Percentiles rank a stretch among this genome's conserved stretches.
Conservation (phyloP, 2,329 filamentous ascomycete genomes). For the Decorospora gaudefroyi region DNA sequence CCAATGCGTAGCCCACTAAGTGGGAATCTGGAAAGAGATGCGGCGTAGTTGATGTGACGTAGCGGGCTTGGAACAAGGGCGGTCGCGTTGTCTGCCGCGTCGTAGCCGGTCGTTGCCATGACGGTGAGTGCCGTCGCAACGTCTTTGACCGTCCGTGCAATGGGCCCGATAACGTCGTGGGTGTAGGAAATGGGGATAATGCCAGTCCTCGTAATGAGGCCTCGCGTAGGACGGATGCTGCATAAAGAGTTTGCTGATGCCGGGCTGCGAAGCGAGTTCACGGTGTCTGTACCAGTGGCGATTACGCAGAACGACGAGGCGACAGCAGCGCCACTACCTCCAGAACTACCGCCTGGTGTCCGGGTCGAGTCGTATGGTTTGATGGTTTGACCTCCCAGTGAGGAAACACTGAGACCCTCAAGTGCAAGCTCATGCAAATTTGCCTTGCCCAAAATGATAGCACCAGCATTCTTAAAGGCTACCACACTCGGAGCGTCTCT, state of each 20-base stretch:
- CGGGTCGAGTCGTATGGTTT: conserved; percentile 68
- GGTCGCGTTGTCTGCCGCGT: conserved; percentile 59
- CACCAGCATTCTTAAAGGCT: conserved; percentile 57
- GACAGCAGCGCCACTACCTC: conserved; percentile 65
- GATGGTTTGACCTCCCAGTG: conserved; percentile 65
- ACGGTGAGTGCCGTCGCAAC: conserved; percentile 57
- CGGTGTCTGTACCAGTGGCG: conserved; percentile 64
- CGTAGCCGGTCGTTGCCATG: conserved; percentile 58
- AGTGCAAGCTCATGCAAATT: conserved; percentile 67
- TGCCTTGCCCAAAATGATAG: conserved; percentile 61
- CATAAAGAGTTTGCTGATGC: conserved; percentile 65
- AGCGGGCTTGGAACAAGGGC: conserved; percentile 52
- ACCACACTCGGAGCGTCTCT: conserved; percentile 58
- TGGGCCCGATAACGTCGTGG: conserved; percentile 62
- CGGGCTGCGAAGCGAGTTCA: conserved; percentile 64
- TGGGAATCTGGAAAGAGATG: conserved; percentile 42
- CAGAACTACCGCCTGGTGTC: conserved; percentile 68
- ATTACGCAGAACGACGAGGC: conserved; percentile 62
- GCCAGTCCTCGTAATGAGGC: conserved; percentile 56
- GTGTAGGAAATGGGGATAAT: conserved; percentile 62
- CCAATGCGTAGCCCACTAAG: conserved; percentile 55
- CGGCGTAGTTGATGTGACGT: conserved; percentile 54
- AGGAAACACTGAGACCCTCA: conserved; percentile 66
- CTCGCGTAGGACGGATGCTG: conserved; percentile 62
- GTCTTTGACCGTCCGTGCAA: conserved; percentile 58